Base-by-base conservation (phyloP, 305 asterid species). In the Fraxinus angustifolia region DNA sequence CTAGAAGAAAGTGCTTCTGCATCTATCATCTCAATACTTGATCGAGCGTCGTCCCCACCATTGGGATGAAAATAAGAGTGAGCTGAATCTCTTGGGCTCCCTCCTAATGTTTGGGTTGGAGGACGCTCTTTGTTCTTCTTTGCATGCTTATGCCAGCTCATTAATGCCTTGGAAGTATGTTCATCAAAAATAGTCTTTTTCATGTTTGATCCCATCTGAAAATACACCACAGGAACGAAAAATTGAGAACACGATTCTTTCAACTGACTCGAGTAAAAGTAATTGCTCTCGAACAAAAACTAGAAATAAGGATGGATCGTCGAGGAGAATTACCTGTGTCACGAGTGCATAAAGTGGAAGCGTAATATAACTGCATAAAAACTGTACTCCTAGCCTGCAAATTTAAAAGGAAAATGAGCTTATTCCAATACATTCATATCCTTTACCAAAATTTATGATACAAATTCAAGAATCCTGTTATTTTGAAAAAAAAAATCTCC, bases 261-360 rank as follows among this genome's bases (percentile, higher is more conserved):
- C 31, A 6, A 62, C 8, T 53, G 26, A n/a, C 23, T 53, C 1
- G 60, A 16, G 60, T 16, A 50, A 16, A 50, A 16, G 3, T 16
- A 50, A 16, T 16, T 50, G 21, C 21, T 50, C 60, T n/a, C 5
- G 23, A 53, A n/a, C 65, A 17, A 53, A 53, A 53, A 53, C 65
- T n/a, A 6, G 71, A 14, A 45, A 45, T 1, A 60, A 17, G 21
- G 21, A 17, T 8, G 30, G 14, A 19, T 8, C 19, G 11, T 21
- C 4, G 0, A 60, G 14, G 30, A 28, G 35, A n/a, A 45, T 79
- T 17, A 91, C 97, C 97, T 93, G 97, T 73, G 97, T 93, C 16
- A 93, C 97, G 0, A 93, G 96, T 34, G 97, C 96, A 82, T 93
- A 91, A 38, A 93, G 95, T 1, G 97, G 97, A 81, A 93, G 96